Percentiles rank a stretch among this genome's conserved stretches.
Conservation (phyloP, 345 rosid genomes). For the Melastoma malabathricum region DNA sequence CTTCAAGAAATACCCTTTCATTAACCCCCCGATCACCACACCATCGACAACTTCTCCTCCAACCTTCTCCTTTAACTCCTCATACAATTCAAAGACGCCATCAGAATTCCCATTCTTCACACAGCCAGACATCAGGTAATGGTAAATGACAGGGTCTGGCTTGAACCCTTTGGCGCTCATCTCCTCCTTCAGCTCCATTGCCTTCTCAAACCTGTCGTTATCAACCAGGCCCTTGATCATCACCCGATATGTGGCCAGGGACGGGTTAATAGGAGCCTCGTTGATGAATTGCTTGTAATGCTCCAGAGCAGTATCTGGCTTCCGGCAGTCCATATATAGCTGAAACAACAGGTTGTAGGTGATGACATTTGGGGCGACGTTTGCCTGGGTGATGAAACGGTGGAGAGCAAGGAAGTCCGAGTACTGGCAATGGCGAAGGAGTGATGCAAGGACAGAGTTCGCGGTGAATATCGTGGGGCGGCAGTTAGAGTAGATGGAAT, state of each 20-base stretch:
- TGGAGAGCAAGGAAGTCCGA: slow-evolving; percentile 64
- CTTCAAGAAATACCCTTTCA: slow-evolving; percentile 63
- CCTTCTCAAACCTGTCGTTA: slow-evolving; percentile 60
- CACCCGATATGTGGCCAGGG: slow-evolving; percentile 61
- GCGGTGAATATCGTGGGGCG: slow-evolving; percentile 80
- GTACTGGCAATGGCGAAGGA: slow-evolving; percentile 68
- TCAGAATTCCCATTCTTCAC: slow-evolving; percentile 42
- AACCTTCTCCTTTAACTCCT: slow-evolving; percentile 69
- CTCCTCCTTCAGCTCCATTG: slow-evolving; percentile 74
- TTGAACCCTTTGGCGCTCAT: slow-evolving; percentile 46
- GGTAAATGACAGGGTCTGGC: slow-evolving; percentile 54
- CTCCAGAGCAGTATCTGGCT: slow-evolving; percentile 68
- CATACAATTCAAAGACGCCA: slow-evolving; percentile 45
- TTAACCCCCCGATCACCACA: slow-evolving; percentile 61
- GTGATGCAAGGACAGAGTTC: slow-evolving; percentile 72
- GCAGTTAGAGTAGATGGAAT: slow-evolving; percentile 87
- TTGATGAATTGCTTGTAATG: slow-evolving; percentile 62
- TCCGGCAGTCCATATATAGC: slow-evolving; percentile 67
- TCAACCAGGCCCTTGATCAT: slow-evolving; percentile 71
- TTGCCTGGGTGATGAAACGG: slow-evolving; percentile 65
- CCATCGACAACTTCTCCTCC: slow-evolving; percentile 67
- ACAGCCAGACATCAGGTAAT: slow-evolving; percentile 58
- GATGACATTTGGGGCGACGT: slow-evolving; percentile 64
- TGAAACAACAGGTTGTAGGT: slow-evolving; percentile 68
- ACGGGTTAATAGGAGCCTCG: slow-evolving; percentile 59